phyloP scores from a whole-genome alignment of 73 alveolate genomes.

The Effrenium voratum region DNA sequence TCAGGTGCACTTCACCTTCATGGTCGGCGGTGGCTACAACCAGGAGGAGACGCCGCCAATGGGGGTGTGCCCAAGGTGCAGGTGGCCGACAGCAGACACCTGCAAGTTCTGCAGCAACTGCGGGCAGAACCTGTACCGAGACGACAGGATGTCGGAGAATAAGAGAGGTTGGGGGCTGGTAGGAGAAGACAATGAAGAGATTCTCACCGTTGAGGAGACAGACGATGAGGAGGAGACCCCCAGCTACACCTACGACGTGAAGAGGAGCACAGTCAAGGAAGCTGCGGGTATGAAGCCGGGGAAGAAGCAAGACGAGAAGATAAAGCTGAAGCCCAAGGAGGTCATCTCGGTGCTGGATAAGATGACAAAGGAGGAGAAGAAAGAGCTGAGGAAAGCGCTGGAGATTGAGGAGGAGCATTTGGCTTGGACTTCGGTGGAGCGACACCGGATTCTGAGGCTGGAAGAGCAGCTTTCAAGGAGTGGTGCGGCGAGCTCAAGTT shows the following conservation, averaged over 20 bases:
- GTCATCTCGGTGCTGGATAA: background rate
- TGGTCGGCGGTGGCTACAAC: too few species aligned
- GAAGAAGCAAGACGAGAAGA: background rate
- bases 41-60: too few species aligned
- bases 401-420: too few species aligned
- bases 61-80: too few species aligned
- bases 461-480: too few species aligned
- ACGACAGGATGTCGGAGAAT: too few species aligned
- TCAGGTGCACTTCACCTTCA: too few species aligned
- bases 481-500: too few species aligned
- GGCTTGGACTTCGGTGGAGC: too few species aligned
- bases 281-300: background rate
- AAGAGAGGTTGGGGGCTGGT: background rate
- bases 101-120: background rate
- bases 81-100: background rate
- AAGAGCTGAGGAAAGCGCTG: background rate
- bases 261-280: background rate
- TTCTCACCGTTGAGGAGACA: background rate
- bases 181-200: background rate
- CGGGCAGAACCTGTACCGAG: background rate
- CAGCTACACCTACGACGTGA: background rate
- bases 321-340: background rate
- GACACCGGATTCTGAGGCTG: too few species aligned
- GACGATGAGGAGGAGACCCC: background rate
- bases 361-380: background rate